Percentiles rank a stretch among this genome's conserved stretches.
phyloP scores from a whole-genome alignment of 1,139 yeast genomes.

The Geotrichum candidum region DNA sequence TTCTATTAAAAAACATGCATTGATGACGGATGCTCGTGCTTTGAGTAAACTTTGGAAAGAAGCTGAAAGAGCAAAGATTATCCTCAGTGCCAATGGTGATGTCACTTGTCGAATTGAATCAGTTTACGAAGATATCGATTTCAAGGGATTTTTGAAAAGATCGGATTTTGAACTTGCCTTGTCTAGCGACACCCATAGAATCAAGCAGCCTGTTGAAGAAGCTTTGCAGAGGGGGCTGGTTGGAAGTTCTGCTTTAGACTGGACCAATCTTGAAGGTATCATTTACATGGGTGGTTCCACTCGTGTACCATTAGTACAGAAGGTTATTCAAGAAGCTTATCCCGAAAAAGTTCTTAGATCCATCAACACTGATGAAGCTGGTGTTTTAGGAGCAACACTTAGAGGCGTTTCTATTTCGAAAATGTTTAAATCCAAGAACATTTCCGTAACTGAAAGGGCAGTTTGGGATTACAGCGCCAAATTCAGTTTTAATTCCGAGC shows the following conservation, averaged over 20 bases:
- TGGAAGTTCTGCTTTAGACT: constrained; percentile 28
- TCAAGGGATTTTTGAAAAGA: constrained; percentile 59
- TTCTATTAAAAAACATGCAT: constrained; percentile 24
- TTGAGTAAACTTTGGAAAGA: constrained; percentile 67
- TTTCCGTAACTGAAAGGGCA: constrained; percentile 54
- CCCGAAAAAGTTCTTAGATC: constrained; percentile 58
- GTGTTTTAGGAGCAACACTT: constrained; percentile 81
- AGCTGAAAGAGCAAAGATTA: constrained; percentile 80
- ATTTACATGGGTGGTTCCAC: constrained; percentile 88
- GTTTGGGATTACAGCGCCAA: constrained; percentile 37
- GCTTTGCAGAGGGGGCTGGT: constrained; percentile 40
- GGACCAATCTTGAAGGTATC: constrained; percentile 53
- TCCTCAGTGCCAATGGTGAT: constrained; percentile 82
- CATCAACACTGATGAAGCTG: constrained; percentile 94
- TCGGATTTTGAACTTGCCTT: constrained; percentile 67
- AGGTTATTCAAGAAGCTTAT: constrained; percentile 42
- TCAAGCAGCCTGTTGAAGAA: constrained; percentile 50
- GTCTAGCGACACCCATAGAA: constrained; percentile 41
- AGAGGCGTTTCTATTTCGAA: constrained; percentile 65
- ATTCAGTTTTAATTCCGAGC: constrained; percentile 20
- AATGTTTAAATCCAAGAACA: constrained; percentile 56
- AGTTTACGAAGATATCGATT: constrained; percentile 60
- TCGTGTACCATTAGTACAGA: constrained; percentile 81
- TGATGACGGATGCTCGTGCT: constrained; percentile 51
- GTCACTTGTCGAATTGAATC: constrained; percentile 64